Base-by-base conservation (phyloP, 805 yeast species). In the Metschnikowia similis region DNA sequence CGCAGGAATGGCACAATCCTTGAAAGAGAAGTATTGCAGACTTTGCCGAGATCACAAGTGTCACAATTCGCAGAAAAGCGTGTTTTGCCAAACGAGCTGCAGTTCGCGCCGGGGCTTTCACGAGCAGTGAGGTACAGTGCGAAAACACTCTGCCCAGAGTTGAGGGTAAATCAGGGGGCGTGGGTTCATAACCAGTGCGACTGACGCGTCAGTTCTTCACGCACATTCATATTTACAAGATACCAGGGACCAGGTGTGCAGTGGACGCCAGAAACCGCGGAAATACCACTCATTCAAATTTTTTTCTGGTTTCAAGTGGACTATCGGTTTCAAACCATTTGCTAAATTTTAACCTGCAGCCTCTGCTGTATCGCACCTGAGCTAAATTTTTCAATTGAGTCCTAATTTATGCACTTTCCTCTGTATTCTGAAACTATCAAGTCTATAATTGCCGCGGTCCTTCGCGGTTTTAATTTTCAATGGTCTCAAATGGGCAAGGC, bases 21-120 rank as follows among this genome's bases (percentile, higher is more conserved):
- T n/a, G 36, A 41, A n/a, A 35, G 29, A 32, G 37, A 21, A 26
- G 37, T 14, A 26, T 31, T 32, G 45, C 45, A 41, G 29, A 41
- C 37, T 41, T 41, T 41, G 45, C 45, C 45, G 45, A 32, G 37
- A 41, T 41, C 36, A 41, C 45, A 32, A 41, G 30, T 14, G 29
- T 32, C 45, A 31, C 37, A 41, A 41, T 41, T 41, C 45, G 45
- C 45, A 41, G 45, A 41, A 41, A 41, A 31, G 45, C 45, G 45
- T 41, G 45, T 41, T 41, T 32, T 13, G 37, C 37, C 45, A 41
- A 32, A 41, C 21, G 45, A 29, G 37, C 30, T 21, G 37, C 45
- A 41, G 37, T 41, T 34, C 45, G 45, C 45, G 45, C 45, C 45
- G 45, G 30, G 31, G 26, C 37, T 41, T 41, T 41, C 34, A 41